A percentile compares a stretch with the other conserved stretches of the same genome.
These are phyloP conservation scores for Fagus sylvatica DNA, from an alignment of 306 rosid genomes.

Conservation along the genomic window DNA sequence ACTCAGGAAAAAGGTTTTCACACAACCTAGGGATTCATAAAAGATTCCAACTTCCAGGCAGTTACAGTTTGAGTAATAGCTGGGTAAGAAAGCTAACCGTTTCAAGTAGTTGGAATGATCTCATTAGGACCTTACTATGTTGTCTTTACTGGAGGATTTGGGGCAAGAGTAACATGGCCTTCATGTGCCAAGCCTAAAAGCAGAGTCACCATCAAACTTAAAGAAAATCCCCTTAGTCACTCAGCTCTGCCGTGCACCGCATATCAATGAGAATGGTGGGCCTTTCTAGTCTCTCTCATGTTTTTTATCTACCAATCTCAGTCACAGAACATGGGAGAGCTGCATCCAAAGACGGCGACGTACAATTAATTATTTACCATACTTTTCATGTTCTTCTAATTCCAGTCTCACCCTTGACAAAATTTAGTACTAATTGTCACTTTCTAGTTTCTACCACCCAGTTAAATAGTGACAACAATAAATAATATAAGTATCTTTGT, in stretches of 20 bases:
- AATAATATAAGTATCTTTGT: not conserved
- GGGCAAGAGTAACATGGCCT: constrained; percentile 96
- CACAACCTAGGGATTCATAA: not conserved
- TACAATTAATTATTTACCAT: constrained; percentile 19
- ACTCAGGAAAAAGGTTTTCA: constrained; percentile 6
- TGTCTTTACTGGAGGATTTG: constrained; percentile 40
- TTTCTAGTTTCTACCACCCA: not conserved
- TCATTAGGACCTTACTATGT: constrained; percentile 33
- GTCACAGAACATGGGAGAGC: constrained; percentile 67
- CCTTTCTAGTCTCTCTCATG: constrained; percentile 39
- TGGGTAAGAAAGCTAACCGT: constrained; percentile 25
- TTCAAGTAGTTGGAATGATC: constrained; percentile 50
- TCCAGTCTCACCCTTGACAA: not conserved
- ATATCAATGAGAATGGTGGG: constrained; percentile 51
- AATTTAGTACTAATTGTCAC: not conserved
- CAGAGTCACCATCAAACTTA: constrained; percentile 60
- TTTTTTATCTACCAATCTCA: constrained; percentile 46
- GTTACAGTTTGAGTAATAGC: constrained; percentile 8
- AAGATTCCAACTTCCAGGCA: constrained; percentile 35
- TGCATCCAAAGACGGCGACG: constrained; percentile 32
- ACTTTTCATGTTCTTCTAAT: constrained; percentile 8
- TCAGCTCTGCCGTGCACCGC: constrained; percentile 43
- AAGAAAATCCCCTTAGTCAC: constrained; percentile 40
- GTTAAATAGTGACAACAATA: not conserved
- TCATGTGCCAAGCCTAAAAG: constrained; percentile 74